These are phyloP conservation scores for Ilex paraguariensis DNA, from an alignment of 305 asterid species.

Conservation along the genomic window DNA sequence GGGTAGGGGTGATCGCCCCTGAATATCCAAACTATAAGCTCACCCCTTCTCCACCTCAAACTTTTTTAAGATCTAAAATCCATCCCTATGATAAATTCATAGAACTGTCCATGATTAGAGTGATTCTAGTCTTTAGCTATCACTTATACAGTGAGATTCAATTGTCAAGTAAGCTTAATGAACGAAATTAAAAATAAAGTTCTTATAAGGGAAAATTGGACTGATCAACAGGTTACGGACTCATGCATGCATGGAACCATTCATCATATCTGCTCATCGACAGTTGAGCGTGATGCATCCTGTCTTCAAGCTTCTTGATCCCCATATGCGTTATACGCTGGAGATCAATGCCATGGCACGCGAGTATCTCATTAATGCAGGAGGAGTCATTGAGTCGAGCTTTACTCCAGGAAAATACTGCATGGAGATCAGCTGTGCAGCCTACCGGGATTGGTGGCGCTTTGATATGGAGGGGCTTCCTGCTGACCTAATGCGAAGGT, in stretches of 20 bases:
- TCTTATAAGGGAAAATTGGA: no score
- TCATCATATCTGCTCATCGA: constrained; percentile 84
- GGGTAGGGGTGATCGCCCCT: no score
- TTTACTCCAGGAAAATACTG: constrained; percentile 90
- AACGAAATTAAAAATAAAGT: no score
- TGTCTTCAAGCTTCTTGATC: constrained; percentile 81
- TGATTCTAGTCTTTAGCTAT: no score
- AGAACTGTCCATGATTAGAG: no score
- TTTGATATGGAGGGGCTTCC: constrained; percentile 88
- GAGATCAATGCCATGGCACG: constrained; percentile 89
- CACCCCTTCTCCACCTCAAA: no score
- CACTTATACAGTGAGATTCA: no score
- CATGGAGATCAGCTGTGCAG: constrained; percentile 93
- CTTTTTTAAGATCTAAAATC: no score
- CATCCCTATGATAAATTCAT: no score
- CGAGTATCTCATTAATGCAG: constrained; percentile 61
- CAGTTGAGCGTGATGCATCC: constrained; percentile 97
- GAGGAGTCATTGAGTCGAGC: constrained; percentile 87
- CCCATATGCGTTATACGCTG: constrained; percentile 92
- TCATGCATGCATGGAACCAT: constrained; percentile 81
- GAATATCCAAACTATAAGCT: no score
- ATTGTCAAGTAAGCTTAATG: no score
- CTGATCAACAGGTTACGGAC: constrained; percentile 63
- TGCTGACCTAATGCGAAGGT: constrained; percentile 88
- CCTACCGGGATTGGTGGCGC: constrained; percentile 76